These are phyloP conservation scores for Aspergillus pseudotamarii DNA, from an alignment of 2,329 filamentous ascomycete species.

Conservation along the genomic window DNA sequence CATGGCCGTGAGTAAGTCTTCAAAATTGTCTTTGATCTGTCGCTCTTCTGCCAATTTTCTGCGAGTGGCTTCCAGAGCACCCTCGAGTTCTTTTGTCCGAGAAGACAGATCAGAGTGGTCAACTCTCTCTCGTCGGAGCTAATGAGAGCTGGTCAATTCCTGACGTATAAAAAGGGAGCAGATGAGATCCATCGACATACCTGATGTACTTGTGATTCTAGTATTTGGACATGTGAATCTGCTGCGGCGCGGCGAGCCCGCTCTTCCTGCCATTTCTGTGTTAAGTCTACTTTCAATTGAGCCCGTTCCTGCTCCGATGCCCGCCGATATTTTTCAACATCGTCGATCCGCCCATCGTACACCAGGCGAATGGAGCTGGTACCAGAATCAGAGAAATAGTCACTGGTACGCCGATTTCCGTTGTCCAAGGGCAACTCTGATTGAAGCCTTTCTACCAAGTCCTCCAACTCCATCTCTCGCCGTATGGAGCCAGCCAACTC, in stretches of 20 bases:
- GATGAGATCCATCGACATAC: conserved; percentile 36
- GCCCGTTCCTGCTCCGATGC: conserved; percentile 90
- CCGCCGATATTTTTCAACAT: conserved; percentile 80
- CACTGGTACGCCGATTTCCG: conserved; percentile 77
- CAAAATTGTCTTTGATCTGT: conserved; percentile 87
- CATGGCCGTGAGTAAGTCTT: conserved; percentile 84
- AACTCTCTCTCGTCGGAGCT: conserved; percentile 57
- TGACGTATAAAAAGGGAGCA: not conserved
- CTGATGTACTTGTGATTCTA: conserved; percentile 77
- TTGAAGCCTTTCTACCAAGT: conserved; percentile 86
- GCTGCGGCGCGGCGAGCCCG: conserved; percentile 72
- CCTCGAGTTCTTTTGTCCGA: conserved; percentile 77
- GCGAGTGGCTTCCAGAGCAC: conserved; percentile 77
- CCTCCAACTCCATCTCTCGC: conserved; percentile 94
- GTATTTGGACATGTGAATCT: conserved; percentile 79
- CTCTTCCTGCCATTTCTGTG: conserved; percentile 85
- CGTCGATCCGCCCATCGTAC: conserved; percentile 63
- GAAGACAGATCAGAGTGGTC: conserved; percentile 50
- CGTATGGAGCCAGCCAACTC: conserved; percentile 92
- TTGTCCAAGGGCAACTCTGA: conserved; percentile 63
- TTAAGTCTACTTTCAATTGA: conserved; percentile 79
- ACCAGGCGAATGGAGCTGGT: conserved; percentile 80
- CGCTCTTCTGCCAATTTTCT: conserved; percentile 83
- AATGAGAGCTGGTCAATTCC: conserved; percentile 19
- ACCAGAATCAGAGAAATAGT: conserved; percentile 97